Evolutionary conservation across 345 rosid genomes (phyloP).

Genomic region (Euphorbia peplus): DNA sequence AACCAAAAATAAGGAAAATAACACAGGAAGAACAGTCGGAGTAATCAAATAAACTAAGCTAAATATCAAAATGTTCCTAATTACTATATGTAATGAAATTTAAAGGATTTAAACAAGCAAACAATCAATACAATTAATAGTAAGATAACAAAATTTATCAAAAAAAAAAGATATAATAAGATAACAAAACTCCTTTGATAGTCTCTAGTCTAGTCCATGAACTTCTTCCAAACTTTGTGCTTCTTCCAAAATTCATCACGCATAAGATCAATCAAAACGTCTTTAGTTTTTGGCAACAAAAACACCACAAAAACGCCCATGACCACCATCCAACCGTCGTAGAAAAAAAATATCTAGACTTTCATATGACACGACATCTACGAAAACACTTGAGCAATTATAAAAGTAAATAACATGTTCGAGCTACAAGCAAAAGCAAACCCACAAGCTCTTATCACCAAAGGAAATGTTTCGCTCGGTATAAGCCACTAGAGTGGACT

Average conservation of each 20-base stretch:
- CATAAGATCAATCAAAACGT: conserved; percentile 20
- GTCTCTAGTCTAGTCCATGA: conserved; percentile 11
- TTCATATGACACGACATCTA: conserved; percentile 23
- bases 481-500: conserved; percentile 24
- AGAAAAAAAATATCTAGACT: conserved; percentile 25
- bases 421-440: conserved; percentile 20
- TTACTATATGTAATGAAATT: too few relatives aligned
- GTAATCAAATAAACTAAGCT: too few relatives aligned
- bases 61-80: too few relatives aligned
- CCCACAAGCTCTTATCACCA: conserved; percentile 16
- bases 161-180: too few relatives aligned
- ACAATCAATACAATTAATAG: too few relatives aligned
- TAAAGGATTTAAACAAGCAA: too few relatives aligned
- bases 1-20: too few relatives aligned
- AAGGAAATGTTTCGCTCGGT: conserved; percentile 20
- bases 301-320: conserved; percentile 16
- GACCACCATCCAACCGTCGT: conserved; percentile 12
- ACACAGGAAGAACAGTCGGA: too few relatives aligned
- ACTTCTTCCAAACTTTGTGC: conserved; percentile 19
- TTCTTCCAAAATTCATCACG: conserved; percentile 24
- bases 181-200: too few relatives aligned
- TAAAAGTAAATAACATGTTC: conserved; percentile 16
- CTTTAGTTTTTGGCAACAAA: conserved; percentile 22
- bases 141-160: too few relatives aligned
- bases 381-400: conserved; percentile 26